Conservation (phyloP, 371 early-diverging fungal genomes). For the Mortierella sp. region DNA sequence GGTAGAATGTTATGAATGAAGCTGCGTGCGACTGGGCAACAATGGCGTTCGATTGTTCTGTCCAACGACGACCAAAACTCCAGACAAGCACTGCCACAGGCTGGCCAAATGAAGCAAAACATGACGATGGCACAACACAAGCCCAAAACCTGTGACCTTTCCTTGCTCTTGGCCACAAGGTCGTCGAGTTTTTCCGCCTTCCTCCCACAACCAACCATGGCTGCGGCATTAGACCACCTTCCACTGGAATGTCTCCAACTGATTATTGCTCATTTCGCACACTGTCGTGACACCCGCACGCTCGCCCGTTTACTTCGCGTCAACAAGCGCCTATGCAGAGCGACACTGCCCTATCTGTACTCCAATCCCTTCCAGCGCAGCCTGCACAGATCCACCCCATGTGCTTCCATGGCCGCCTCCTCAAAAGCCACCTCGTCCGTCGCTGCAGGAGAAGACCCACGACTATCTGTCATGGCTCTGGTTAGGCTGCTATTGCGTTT, state of each 20-base stretch:
- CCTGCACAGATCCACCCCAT: not conserved
- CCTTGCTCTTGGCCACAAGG: too few relatives aligned
- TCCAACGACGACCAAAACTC: too few relatives aligned
- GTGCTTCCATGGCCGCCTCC: not conserved
- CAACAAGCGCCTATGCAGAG: slow-evolving; percentile 8
- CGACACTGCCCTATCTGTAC: slow-evolving; percentile 26
- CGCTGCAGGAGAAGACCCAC: not conserved
- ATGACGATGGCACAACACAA: too few relatives aligned
- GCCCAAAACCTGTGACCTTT: too few relatives aligned
- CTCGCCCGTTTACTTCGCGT: slow-evolving; percentile 10
- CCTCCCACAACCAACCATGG: slow-evolving; percentile 7
- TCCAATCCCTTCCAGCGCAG: slow-evolving; percentile 17
- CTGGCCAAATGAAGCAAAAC: too few relatives aligned
- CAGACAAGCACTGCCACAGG: too few relatives aligned
- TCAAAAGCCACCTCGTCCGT: not conserved
- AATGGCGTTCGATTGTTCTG: too few relatives aligned
- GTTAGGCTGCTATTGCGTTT: not conserved
- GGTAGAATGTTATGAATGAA: too few relatives aligned
- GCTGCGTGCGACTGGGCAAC: too few relatives aligned
- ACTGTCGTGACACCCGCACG: slow-evolving; percentile 9
- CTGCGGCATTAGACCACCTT: slow-evolving; percentile 3
- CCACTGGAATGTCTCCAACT: slow-evolving; percentile 26
- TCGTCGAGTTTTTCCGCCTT: too few relatives aligned
- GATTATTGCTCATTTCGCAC: slow-evolving; percentile 12
- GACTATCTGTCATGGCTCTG: not conserved